Conservation (phyloP, 805 yeast species). For the Yamadazyma takamatsuzukensis region DNA sequence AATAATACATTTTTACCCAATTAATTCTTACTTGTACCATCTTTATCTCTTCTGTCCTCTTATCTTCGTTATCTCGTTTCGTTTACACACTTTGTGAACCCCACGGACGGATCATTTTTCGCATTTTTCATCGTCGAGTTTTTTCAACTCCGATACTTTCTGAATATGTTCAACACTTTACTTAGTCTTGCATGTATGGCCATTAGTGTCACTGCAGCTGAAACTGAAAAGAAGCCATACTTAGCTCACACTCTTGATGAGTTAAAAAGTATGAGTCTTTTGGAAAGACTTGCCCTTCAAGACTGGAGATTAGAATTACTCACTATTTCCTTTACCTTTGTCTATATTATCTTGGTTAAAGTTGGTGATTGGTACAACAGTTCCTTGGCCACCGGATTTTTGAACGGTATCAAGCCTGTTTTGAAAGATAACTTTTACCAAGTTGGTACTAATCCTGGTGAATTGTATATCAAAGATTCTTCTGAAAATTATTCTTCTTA, state of each 20-base stretch:
- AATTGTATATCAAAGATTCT: slow-evolving; percentile 57
- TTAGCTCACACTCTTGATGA: slow-evolving; percentile 44
- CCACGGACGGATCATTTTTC: neutral
- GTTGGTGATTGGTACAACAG: slow-evolving; percentile 61
- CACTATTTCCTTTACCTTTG: slow-evolving; percentile 49
- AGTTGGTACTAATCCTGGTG: slow-evolving; percentile 55
- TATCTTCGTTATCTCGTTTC: no score
- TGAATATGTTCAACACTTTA: slow-evolving; percentile 4
- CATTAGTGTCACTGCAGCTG: slow-evolving; percentile 4
- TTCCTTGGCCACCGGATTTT: slow-evolving; percentile 49
- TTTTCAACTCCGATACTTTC: neutral
- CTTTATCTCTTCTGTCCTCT: no score
- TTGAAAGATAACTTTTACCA: slow-evolving; percentile 70
- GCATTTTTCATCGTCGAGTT: neutral
- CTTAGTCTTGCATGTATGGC: slow-evolving; percentile 6
- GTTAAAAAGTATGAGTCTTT: slow-evolving; percentile 53
- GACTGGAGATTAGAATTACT: slow-evolving; percentile 76
- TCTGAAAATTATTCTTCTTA: slow-evolving; percentile 64
- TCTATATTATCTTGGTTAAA: slow-evolving; percentile 48
- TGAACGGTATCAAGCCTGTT: slow-evolving; percentile 47
- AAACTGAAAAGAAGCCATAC: slow-evolving; percentile 12
- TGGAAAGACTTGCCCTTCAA: slow-evolving; percentile 54
- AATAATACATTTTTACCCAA: no score
- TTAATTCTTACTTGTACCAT: no score
- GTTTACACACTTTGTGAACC: neutral